Evolutionary conservation across 345 rosid species (phyloP).

Genomic region (Eutrema yunnanense): DNA sequence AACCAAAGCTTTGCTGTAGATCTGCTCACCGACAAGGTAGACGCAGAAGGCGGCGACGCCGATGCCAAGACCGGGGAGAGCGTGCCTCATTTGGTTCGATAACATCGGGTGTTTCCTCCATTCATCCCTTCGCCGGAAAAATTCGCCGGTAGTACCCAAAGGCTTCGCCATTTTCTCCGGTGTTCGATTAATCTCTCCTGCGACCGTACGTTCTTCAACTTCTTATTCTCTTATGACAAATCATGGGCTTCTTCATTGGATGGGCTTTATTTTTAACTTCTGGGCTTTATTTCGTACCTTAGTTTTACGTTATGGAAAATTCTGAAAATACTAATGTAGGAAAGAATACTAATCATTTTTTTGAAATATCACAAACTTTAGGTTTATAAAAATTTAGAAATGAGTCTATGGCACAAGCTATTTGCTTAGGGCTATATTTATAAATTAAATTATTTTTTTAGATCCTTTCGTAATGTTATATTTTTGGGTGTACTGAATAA

Average conservation of each 20-base stretch:
- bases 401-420: too few species aligned
- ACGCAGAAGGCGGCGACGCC: conserved; percentile 84
- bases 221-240: not conserved
- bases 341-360: too few species aligned
- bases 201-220: not conserved
- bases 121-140: conserved; percentile 87
- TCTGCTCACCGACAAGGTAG: conserved; percentile 87
- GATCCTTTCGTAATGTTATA: too few species aligned
- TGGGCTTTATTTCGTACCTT: conserved; percentile 2
- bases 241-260: not conserved
- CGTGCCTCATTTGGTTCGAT: conserved; percentile 71
- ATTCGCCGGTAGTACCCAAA: conserved; percentile 79
- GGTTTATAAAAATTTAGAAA: too few species aligned
- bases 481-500: too few species aligned
- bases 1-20: conserved; percentile 53
- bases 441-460: too few species aligned
- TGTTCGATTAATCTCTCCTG: not conserved
- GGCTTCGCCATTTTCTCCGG: conserved; percentile 48
- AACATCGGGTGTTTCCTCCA: conserved; percentile 97
- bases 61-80: conserved; percentile 84
- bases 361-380: too few species aligned
- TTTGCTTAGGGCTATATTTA: too few species aligned
- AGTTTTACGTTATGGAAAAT: too few species aligned
- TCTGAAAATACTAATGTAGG: too few species aligned
- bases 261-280: not conserved